Evolutionary conservation across 2,329 filamentous ascomycete species (phyloP), one percentile per base, ranked within the genome.

Genomic region (Colletotrichum karsti): DNA sequence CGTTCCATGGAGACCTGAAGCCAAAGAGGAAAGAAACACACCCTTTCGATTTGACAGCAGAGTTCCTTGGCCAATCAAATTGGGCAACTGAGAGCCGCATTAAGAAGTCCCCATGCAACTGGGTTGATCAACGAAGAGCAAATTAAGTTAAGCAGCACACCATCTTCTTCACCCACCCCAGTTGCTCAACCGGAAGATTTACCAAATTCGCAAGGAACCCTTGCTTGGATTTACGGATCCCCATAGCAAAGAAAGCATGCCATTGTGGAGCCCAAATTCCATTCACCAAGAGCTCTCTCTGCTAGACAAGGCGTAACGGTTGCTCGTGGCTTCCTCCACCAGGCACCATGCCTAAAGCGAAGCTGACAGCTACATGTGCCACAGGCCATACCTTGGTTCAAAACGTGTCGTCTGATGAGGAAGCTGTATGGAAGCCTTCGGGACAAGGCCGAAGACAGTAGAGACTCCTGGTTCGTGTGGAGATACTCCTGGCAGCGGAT

Each of bases 61-160:
- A 13, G 50, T 20, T 56, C 44, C 28, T 6, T 10, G n/a, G 10
- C 12, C 35, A 37, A n/a, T 42, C 9, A 33, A 22, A 4, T 24
- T 18, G 30, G 22, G 46, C 7, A 42, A 30, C 50, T 57, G 35
- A 15, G 26, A 63, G 51, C 20, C 42, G 30, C 28, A n/a, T 18
- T 28, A n/a, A 7, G 33, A 24, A 35, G 51, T 35, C 35, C 50
- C 30, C 22, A 48, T 44, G 22, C 53, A 24, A 28, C 28, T 33
- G 1, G 7, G 10, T 44, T 13, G 12, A 13, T 33, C 13, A 30
- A 18, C 18, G 12, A 33, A 18, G n/a, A 46, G 18, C 12, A 22
- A 13, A 44, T 61, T 44, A 28, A 65, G 62, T 60, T 65, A 28
- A 12, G 12, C 24, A 48, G 57, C 57, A 66, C 63, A 56, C 50